Evolutionary conservation across 2,329 filamentous ascomycete species (phyloP).

Genomic region (Cryphonectria radicalis): DNA sequence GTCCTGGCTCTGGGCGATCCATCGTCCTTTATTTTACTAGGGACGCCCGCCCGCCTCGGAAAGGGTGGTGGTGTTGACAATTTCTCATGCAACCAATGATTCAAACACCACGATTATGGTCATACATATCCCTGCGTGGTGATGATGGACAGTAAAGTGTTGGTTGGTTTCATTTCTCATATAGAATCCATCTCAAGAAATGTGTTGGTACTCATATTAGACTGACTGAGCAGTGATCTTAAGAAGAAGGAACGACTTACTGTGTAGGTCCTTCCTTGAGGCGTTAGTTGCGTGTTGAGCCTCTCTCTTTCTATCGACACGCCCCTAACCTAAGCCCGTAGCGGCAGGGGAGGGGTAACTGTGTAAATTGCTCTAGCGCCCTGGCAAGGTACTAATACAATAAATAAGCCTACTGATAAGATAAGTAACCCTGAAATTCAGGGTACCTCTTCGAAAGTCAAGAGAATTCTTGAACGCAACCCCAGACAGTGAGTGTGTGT

Average conservation of each 20-base stretch:
- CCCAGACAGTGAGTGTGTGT: background rate
- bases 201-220: background rate
- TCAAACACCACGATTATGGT: background rate
- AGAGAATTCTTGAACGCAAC: background rate
- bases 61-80: background rate
- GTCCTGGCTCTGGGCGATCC: constrained; percentile 64
- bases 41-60: background rate
- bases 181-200: background rate
- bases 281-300: background rate
- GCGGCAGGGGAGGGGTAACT: too few species aligned
- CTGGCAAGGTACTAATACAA: background rate
- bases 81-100: background rate
- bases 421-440: constrained; percentile 8
- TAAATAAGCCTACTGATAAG: constrained; percentile 12
- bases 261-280: background rate
- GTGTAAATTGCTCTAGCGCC: background rate
- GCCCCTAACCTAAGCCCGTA: too few species aligned
- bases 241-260: background rate
- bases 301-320: too few species aligned
- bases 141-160: background rate
- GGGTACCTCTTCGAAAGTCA: background rate
- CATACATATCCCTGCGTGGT: background rate
- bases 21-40: constrained; percentile 38
- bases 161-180: background rate
- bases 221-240: background rate